Evolutionary conservation across 202 grass and related monocot species (phyloP), one percentile per base, ranked within the genome.

Genomic region (Panicum virgatum): DNA sequence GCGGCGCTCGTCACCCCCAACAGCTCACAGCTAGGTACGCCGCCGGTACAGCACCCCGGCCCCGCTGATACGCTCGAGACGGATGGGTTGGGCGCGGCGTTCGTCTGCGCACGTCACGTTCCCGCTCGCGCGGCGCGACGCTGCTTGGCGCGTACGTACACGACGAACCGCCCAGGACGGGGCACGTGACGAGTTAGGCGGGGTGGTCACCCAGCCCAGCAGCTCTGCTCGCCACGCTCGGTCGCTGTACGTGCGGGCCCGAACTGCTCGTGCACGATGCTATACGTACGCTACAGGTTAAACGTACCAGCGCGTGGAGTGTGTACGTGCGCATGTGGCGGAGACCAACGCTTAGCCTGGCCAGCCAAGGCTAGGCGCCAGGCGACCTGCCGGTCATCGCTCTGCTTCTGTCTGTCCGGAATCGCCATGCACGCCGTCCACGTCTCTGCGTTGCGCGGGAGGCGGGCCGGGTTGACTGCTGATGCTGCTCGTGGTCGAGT

Each of bases 111-210:
- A 45, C 8, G 23, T 44, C 73, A 20, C 10, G 25, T 18, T 16
- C n/a, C n/a, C 15, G 39, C 66, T 36, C 18, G 26, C 10, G 50
- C 5, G 11, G 50, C 46, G 46, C 14, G 46, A 48, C 14, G 46
- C 43, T 44, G 4, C 44, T 20, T 68, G 77, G 18, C 58, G 18
- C 42, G 58, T 46, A 77, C 37, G 73, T 22, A 54, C 16, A 20
- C 69, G 69, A 73, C 69, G 29, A 53, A 12, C 7, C 9, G 56
- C 22, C 37, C 3, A 11, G 25, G 56, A 12, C 73, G 6, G 23
- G 38, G 20, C 38, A 62, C 74, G 27, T 9, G 74, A 51, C 23
- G 51, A 36, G 65, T 69, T 80, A 44, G 78, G 65, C 78, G 14
- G 14, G 66, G 19, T 1, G 51, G 79, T 62, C 58, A 48, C 46